Conservation (phyloP, 1,284 basidiomycete genomes). For the Vanrija sp. region DNA sequence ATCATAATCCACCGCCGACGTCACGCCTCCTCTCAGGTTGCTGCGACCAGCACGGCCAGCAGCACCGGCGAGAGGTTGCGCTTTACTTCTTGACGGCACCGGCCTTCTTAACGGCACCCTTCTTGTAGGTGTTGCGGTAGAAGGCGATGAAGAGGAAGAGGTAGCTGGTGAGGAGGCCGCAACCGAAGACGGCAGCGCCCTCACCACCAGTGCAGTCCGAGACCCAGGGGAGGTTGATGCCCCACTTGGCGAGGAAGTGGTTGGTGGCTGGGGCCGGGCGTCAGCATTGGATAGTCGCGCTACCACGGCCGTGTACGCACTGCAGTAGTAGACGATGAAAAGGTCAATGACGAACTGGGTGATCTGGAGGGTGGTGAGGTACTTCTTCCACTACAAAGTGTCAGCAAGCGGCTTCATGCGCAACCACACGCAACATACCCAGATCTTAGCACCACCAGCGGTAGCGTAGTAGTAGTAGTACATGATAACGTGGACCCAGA, state of each 20-base stretch:
- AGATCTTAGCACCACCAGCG: conserved; percentile 89
- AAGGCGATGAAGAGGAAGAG: conserved; percentile 76
- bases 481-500: conserved; percentile 96
- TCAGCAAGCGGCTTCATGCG: neutral
- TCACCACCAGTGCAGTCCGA: conserved; percentile 87
- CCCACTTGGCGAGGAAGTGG: conserved; percentile 69
- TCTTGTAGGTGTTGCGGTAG: conserved; percentile 51
- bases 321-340: conserved; percentile 84
- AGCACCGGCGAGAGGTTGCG: conserved; percentile 1
- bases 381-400: conserved; percentile 81
- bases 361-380: conserved; percentile 93
- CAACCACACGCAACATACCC: conserved; percentile 58
- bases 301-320: conserved; percentile 50
- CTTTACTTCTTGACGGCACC: conserved; percentile 23
- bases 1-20: conserved; percentile 29
- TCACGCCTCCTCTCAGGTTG: conserved; percentile 24
- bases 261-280: conserved; percentile 59
- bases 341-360: conserved; percentile 90
- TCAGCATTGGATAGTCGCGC: conserved; percentile 8
- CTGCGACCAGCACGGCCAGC: conserved; percentile 9
- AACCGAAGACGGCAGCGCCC: conserved; percentile 82
- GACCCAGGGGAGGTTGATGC: conserved; percentile 61
- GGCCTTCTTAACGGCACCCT: conserved; percentile 21
- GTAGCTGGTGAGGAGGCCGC: conserved; percentile 81
- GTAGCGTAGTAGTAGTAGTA: conserved; percentile 99